A percentile compares a stretch with the other conserved stretches of the same genome.
Conservation (phyloP, 164 flowering plant genomes). For the Dillenia suffruticosa region DNA sequence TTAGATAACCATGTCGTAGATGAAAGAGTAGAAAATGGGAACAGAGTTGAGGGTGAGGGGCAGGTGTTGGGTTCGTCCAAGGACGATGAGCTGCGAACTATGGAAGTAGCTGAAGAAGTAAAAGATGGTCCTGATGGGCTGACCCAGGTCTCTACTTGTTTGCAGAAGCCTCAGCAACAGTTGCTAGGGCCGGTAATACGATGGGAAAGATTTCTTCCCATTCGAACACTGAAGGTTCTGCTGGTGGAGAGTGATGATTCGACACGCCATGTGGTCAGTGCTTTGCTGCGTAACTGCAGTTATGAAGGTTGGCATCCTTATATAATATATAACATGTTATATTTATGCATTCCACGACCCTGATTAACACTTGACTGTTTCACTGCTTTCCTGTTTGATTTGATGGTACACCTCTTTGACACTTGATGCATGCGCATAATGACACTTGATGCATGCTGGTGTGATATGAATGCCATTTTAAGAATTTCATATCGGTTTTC, state of each 20-base stretch:
- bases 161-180: conserved; percentile 37
- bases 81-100: conserved; percentile 35
- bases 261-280: conserved; percentile 60
- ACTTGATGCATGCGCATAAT: no score
- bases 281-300: conserved; percentile 60
- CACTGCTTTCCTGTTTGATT: no score
- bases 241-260: conserved; percentile 68
- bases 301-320: conserved; percentile 48
- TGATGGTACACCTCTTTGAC: no score
- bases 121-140: conserved; percentile 13
- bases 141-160: conserved; percentile 14
- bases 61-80: conserved; percentile 17
- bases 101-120: conserved; percentile 20
- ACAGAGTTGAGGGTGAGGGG: conserved; percentile 3
- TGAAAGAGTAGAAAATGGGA: conserved; percentile 14
- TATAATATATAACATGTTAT: no score
- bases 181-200: conserved; percentile 42
- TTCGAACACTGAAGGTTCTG: conserved; percentile 48
- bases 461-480: no score
- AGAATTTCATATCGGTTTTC: no score
- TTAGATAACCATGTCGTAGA: not conserved
- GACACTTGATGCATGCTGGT: no score
- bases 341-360: no score
- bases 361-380: no score
- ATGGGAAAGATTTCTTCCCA: conserved; percentile 67